Evolutionary conservation across 192 early-diverging fungal species (phyloP).

Genomic region (Coemansia sp.): DNA sequence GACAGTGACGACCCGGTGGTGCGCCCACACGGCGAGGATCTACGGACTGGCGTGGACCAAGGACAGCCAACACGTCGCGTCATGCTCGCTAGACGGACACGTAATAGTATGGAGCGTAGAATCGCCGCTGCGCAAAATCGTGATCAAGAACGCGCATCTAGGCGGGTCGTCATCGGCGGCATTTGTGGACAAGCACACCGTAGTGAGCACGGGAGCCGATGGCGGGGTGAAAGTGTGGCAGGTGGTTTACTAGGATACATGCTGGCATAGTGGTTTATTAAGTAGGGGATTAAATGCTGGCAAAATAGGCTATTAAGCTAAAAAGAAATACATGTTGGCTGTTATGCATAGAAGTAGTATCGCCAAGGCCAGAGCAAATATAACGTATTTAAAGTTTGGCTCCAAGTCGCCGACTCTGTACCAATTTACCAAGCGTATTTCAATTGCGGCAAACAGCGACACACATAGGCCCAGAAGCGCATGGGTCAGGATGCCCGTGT

Average conservation of each 20-base stretch:
- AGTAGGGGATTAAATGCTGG: background rate
- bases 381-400: constrained; percentile 43
- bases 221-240: constrained; percentile 73
- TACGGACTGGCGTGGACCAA: constrained; percentile 76
- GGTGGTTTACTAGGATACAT: background rate
- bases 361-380: constrained; percentile 26
- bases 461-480: constrained; percentile 28
- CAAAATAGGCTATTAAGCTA: too few relatives aligned
- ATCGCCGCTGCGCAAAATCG: constrained; percentile 69
- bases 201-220: constrained; percentile 79
- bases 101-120: constrained; percentile 87
- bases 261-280: too few relatives aligned
- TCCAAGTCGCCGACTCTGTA: constrained; percentile 56
- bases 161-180: constrained; percentile 69
- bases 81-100: constrained; percentile 82
- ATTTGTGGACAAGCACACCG: constrained; percentile 62
- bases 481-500: constrained; percentile 17
- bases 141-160: constrained; percentile 77
- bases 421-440: constrained; percentile 51
- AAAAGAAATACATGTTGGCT: constrained; percentile 52
- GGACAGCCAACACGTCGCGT: constrained; percentile 68
- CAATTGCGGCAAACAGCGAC: constrained; percentile 25
- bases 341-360: constrained; percentile 34
- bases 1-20: constrained; percentile 67
- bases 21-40: constrained; percentile 84